phyloP scores from a whole-genome alignment of 2,329 filamentous ascomycete species.

The Chaetomiaceae sp. region DNA sequence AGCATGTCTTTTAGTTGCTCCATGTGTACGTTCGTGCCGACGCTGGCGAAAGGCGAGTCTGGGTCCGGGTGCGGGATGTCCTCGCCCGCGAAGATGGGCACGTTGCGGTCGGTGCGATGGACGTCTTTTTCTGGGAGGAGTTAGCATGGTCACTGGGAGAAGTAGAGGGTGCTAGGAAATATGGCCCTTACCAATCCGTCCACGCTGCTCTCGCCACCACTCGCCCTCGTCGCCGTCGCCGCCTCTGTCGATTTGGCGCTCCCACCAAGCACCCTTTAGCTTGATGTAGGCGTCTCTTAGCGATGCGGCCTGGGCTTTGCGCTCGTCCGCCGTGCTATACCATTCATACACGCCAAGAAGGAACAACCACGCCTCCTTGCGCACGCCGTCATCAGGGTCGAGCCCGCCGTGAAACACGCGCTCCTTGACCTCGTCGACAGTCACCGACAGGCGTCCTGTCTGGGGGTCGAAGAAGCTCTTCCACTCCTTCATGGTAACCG shows the following conservation, averaged over 20 bases:
- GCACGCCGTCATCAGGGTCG: conserved; percentile 79
- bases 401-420: conserved; percentile 94
- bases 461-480: conserved; percentile 75
- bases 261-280: conserved; percentile 95
- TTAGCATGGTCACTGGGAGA: not conserved
- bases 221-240: conserved; percentile 77
- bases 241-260: conserved; percentile 76
- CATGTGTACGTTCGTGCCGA: conserved; percentile 92
- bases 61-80: conserved; percentile 96
- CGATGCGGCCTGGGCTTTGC: conserved; percentile 75
- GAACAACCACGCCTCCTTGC: conserved; percentile 96
- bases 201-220: conserved; percentile 94
- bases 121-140: conserved; percentile 82
- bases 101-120: conserved; percentile 88
- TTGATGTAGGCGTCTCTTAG: conserved; percentile 89
- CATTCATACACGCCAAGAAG: conserved; percentile 87
- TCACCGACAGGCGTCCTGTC: conserved; percentile 70
- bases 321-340: conserved; percentile 82
- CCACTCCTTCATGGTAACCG: conserved; percentile 82
- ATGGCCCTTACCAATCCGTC: conserved; percentile 75
- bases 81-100: conserved; percentile 93
- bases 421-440: conserved; percentile 89
- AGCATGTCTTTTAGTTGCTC: conserved; percentile 99
- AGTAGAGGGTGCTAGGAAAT: not conserved
- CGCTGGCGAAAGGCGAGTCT: conserved; percentile 85